phyloP scores from a whole-genome alignment of 1,284 basidiomycete genomes.

The Chalciporus sp. region DNA sequence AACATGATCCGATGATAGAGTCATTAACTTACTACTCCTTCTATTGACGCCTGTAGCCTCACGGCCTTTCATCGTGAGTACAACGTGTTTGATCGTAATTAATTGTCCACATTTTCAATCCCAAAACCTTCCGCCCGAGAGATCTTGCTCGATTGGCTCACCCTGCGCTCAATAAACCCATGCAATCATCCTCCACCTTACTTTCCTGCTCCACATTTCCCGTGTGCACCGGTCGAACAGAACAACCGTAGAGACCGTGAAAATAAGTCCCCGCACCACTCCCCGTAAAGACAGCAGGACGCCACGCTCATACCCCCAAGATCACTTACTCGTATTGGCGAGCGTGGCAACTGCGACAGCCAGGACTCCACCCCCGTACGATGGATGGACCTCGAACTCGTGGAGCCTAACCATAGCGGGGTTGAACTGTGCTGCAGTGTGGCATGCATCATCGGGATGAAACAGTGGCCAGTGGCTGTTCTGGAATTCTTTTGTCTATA shows the following conservation, averaged over 20 bases:
- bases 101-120: neutral
- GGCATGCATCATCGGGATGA: too few relatives aligned
- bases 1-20: conserved; percentile 21
- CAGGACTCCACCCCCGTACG: conserved; percentile 25
- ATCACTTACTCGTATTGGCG: conserved; percentile 6
- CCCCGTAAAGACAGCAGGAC: conserved; percentile 5
- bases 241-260: neutral
- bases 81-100: neutral
- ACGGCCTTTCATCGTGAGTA: neutral
- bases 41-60: neutral
- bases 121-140: too few relatives aligned
- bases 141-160: too few relatives aligned
- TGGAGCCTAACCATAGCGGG: conserved; percentile 30
- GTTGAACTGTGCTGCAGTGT: too few relatives aligned
- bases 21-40: neutral
- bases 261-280: conserved; percentile 3
- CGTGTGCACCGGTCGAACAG: conserved; percentile 10
- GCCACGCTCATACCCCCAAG: conserved; percentile 16
- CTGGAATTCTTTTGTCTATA: too few relatives aligned
- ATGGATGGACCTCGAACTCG: conserved; percentile 29
- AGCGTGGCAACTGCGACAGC: conserved; percentile 1
- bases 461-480: too few relatives aligned
- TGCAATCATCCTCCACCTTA: conserved; percentile 21
- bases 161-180: conserved; percentile 23
- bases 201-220: conserved; percentile 22